These are phyloP conservation scores for Fusarium nematophilum DNA, from an alignment of 2,329 filamentous ascomycete species.

Conservation along the genomic window DNA sequence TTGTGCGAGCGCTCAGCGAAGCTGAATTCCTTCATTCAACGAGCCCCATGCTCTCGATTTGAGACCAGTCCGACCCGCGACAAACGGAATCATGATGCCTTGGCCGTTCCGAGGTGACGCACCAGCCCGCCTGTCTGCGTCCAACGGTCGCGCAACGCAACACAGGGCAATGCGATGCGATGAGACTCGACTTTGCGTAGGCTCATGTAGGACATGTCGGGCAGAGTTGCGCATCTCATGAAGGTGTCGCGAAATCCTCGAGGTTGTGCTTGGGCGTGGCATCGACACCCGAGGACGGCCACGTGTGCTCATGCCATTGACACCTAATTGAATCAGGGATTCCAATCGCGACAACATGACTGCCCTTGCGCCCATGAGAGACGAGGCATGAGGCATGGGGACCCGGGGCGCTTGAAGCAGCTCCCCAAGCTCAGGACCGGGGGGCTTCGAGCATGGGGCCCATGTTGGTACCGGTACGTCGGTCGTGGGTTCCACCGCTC, in stretches of 20 bases:
- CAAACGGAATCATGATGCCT: neutral
- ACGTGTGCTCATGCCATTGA: slow-evolving; percentile 23
- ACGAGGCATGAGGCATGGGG: slow-evolving; percentile 7
- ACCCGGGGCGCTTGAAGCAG: too few species aligned
- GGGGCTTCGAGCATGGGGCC: slow-evolving; percentile 8
- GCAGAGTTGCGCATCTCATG: neutral
- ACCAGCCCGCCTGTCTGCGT: neutral
- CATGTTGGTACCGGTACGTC: slow-evolving; percentile 17
- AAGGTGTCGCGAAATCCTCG: slow-evolving; percentile 2
- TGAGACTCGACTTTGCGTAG: neutral
- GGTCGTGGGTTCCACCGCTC: slow-evolving; percentile 35
- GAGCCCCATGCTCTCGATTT: neutral
- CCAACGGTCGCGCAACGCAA: slow-evolving; percentile 2
- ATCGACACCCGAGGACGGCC: slow-evolving; percentile 9
- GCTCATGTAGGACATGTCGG: neutral
- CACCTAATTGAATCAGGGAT: slow-evolving; percentile 7
- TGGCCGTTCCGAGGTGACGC: neutral
- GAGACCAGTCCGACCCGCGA: neutral
- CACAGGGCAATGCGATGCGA: neutral
- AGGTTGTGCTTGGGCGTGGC: neutral
- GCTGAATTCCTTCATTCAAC: neutral
- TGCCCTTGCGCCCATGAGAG: slow-evolving; percentile 21
- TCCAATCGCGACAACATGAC: slow-evolving; percentile 3
- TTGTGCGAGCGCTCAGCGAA: neutral
- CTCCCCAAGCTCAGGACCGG: neutral